Conservation (phyloP, 768 basidiomycete genomes). For the Cytidiella melzeri region DNA sequence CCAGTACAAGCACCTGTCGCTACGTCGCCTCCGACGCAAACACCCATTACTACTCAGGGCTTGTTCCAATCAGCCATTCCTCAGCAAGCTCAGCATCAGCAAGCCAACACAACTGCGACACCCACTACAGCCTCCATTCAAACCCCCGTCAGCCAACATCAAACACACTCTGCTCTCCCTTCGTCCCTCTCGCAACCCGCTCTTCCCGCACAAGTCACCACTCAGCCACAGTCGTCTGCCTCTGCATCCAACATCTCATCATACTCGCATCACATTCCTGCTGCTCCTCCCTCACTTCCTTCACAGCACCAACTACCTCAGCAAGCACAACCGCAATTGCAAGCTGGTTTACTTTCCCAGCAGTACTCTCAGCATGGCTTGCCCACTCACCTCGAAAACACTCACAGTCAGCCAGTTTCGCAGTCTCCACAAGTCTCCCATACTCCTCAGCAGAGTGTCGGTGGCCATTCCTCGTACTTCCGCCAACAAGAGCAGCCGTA, state of each 20-base stretch:
- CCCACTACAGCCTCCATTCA: constrained; percentile 5
- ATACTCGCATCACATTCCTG: constrained; percentile 25
- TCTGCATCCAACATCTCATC: constrained; percentile 26
- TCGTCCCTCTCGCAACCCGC: constrained; percentile 23
- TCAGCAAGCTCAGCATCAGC: constrained; percentile 25
- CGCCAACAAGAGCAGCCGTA: constrained; percentile 66
- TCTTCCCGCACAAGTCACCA: constrained; percentile 19
- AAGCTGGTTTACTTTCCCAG: constrained; percentile 24
- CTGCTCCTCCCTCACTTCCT: constrained; percentile 17
- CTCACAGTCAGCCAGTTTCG: constrained; percentile 34
- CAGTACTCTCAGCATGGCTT: constrained; percentile 65
- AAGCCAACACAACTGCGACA: constrained; percentile 18
- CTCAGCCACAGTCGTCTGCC: constrained; percentile 23
- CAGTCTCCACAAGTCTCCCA: constrained; percentile 33
- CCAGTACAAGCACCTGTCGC: constrained; percentile 3
- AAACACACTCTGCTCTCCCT: constrained; percentile 12
- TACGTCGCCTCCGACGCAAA: constrained; percentile 30
- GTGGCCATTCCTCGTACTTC: constrained; percentile 63
- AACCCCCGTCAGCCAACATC: too few species aligned
- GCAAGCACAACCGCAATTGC: constrained; percentile 5
- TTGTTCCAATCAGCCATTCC: constrained; percentile 22
- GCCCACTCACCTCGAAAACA: constrained; percentile 58
- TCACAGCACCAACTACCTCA: constrained; percentile 9
- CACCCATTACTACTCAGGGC: constrained; percentile 14
- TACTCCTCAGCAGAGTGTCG: constrained; percentile 32